phyloP scores from a whole-genome alignment of 208 protist species.

The Wallacemonas rigidus region DNA sequence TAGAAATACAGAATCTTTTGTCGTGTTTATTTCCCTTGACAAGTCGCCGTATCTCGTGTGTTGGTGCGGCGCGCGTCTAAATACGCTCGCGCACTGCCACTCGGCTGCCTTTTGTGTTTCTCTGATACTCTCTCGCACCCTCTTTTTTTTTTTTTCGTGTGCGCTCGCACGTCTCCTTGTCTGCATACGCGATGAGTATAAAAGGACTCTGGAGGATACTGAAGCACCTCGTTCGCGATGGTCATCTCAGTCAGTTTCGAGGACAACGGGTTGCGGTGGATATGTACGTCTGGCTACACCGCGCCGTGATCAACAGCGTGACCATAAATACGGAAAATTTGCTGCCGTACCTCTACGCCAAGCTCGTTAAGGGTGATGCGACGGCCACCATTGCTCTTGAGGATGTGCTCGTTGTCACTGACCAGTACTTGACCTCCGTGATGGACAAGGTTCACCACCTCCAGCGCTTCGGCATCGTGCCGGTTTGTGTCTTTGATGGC shows the following conservation, averaged over 20 bases:
- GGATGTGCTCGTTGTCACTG: constrained; percentile 33
- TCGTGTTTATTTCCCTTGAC: no score
- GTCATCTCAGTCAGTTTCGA: constrained; percentile 76
- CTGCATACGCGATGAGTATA: constrained; percentile 62
- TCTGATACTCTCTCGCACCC: not conserved
- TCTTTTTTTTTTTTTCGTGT: constrained; percentile 1
- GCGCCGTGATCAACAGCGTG: constrained; percentile 47
- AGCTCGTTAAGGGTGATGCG: constrained; percentile 13
- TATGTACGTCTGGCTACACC: constrained; percentile 92
- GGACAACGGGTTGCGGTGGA: constrained; percentile 79
- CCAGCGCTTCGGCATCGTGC: constrained; percentile 63
- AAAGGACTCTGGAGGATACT: constrained; percentile 85
- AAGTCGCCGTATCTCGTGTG: no score
- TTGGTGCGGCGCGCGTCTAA: no score
- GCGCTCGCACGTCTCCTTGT: not conserved
- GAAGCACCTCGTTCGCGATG: constrained; percentile 66
- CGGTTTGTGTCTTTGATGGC: constrained; percentile 86
- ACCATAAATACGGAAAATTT: constrained; percentile 33
- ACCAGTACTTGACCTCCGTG: constrained; percentile 38
- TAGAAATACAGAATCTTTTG: no score
- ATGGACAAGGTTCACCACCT: constrained; percentile 44
- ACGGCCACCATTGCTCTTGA: constrained; percentile 24
- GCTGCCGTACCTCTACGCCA: constrained; percentile 28
- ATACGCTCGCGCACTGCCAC: no score
- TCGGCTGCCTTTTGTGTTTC: no score